Percentiles rank a stretch among this genome's conserved stretches.
phyloP scores from a whole-genome alignment of 345 rosid species.

The Leavenworthia alabamica region DNA sequence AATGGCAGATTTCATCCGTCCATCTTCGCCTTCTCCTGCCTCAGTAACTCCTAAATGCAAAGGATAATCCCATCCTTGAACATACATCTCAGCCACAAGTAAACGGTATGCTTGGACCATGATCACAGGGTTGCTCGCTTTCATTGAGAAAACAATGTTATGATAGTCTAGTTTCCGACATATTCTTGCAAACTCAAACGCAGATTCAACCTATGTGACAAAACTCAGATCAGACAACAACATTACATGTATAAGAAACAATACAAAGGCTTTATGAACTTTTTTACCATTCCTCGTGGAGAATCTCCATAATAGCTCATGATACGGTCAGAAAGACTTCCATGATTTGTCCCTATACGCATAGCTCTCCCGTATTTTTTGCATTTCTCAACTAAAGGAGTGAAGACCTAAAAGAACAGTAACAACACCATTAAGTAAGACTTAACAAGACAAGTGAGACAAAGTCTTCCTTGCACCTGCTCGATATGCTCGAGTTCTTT shows the following conservation, averaged over 20 bases:
- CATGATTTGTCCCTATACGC: conserved; percentile 99
- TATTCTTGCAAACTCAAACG: conserved; percentile 95
- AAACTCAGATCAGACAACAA: conserved; percentile 24
- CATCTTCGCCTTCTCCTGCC: conserved; percentile 99
- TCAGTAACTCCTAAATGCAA: conserved; percentile 96
- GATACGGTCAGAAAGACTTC: conserved; percentile 98
- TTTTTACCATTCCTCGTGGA: conserved; percentile 89
- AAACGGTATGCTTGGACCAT: conserved; percentile 99
- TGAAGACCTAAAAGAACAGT: conserved; percentile 55
- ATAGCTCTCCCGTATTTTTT: conserved; percentile 94
- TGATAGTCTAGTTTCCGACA: conserved; percentile 91
- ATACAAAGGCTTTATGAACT: conserved; percentile 3
- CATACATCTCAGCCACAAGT: conserved; percentile 93
- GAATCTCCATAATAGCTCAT: conserved; percentile 99
- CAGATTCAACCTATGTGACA: conserved; percentile 82
- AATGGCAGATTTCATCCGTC: conserved; percentile 98
- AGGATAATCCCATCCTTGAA: conserved; percentile 96
- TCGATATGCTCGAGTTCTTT: conserved; percentile 92
- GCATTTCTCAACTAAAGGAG: conserved; percentile 96
- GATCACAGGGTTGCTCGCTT: conserved; percentile 97
- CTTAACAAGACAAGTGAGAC: background rate
- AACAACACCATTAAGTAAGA: background rate
- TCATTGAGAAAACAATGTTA: conserved; percentile 96
- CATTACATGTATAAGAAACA: conserved; percentile 3
- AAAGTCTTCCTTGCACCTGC: conserved; percentile 42